Conservation (phyloP, 352 stramenopile genomes). For the Phytopythium sindhum region DNA sequence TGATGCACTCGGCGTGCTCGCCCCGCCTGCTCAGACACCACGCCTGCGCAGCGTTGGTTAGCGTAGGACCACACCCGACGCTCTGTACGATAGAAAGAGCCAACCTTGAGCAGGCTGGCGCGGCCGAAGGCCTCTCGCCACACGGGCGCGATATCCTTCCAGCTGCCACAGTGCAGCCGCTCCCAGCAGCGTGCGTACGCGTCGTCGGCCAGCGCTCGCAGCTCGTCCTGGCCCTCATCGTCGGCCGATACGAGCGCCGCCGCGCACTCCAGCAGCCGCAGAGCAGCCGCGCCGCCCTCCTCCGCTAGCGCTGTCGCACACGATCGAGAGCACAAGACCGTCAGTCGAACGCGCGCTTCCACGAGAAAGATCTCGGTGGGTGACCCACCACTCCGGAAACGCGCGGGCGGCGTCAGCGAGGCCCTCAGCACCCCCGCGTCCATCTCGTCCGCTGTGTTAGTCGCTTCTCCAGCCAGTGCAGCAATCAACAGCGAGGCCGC, state of each 20-base stretch:
- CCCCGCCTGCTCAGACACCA: conserved; percentile 24
- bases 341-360: background rate
- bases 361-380: background rate
- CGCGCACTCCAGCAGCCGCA: conserved; percentile 37
- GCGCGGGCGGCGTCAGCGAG: conserved; percentile 9
- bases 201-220: conserved; percentile 16
- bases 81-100: too few species aligned
- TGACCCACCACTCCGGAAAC: conserved; percentile 22
- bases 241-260: background rate
- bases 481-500: background rate
- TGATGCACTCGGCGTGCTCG: conserved; percentile 27
- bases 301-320: conserved; percentile 32
- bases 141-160: conserved; percentile 49
- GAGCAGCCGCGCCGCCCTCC: conserved; percentile 38
- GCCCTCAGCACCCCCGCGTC: conserved; percentile 7
- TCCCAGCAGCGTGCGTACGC: conserved; percentile 72
- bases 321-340: background rate
- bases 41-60: conserved; percentile 24
- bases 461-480: background rate
- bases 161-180: conserved; percentile 66
- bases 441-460: background rate
- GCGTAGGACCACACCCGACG: too few species aligned
- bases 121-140: conserved; percentile 65
- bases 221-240: background rate
- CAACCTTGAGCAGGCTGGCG: conserved; percentile 55